phyloP scores from a whole-genome alignment of 345 rosid genomes.

The Noccaea bulbosa region DNA sequence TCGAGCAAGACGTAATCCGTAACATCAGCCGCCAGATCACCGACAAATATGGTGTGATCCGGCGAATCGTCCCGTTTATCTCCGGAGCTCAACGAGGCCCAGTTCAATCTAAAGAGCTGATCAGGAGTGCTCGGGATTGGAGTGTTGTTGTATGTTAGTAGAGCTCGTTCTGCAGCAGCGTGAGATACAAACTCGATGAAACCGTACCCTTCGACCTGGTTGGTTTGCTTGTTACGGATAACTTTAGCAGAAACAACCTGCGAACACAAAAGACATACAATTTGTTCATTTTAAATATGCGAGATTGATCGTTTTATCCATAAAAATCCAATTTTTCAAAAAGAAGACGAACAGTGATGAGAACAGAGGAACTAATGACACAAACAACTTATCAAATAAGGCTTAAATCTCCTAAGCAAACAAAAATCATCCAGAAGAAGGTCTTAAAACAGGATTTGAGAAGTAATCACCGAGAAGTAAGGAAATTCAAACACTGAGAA shows the following conservation, averaged over 20 bases:
- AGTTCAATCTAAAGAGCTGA: constrained; percentile 77
- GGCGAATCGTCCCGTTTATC: constrained; percentile 84
- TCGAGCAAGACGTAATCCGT: constrained; percentile 83
- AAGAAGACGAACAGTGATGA: background rate
- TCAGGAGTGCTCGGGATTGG: constrained; percentile 76
- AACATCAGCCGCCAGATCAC: constrained; percentile 95
- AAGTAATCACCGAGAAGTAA: background rate
- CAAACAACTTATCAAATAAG: background rate
- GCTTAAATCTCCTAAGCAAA: background rate
- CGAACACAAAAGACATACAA: background rate
- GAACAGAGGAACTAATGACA: background rate
- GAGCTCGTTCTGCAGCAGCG: constrained; percentile 76
- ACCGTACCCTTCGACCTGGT: constrained; percentile 81
- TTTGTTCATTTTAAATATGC: background rate
- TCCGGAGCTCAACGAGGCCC: constrained; percentile 79
- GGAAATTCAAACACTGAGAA: background rate
- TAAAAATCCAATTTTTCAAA: constrained; percentile 31
- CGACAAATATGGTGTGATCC: constrained; percentile 81
- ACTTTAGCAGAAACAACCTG: constrained; percentile 71
- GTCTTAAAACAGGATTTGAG: background rate
- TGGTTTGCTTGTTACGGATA: constrained; percentile 81
- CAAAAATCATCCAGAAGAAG: background rate
- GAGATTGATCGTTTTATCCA: background rate
- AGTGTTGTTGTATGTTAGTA: constrained; percentile 71
- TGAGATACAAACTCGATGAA: constrained; percentile 71